phyloP scores from a whole-genome alignment of 371 early-diverging fungal genomes.

The Catenaria anguillulae region DNA sequence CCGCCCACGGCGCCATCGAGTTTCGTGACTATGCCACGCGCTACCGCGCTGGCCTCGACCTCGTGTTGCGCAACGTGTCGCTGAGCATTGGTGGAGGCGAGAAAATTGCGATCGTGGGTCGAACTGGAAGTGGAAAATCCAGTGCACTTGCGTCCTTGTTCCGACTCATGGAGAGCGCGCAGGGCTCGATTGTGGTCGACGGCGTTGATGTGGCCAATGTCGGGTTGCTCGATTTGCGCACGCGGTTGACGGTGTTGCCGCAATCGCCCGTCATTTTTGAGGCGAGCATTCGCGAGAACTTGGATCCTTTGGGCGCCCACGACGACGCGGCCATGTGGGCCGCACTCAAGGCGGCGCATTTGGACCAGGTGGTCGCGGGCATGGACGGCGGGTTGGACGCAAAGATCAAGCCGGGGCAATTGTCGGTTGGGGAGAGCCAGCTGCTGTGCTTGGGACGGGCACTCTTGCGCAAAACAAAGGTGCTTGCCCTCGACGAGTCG shows the following conservation, averaged over 20 bases:
- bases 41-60: slow-evolving; percentile 53
- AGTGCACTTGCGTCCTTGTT: slow-evolving; percentile 61
- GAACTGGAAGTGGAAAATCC: slow-evolving; percentile 48
- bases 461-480: slow-evolving; percentile 41
- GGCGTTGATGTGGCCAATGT: slow-evolving; percentile 64
- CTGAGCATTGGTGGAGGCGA: slow-evolving; percentile 37
- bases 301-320: slow-evolving; percentile 63
- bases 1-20: neutral
- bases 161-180: slow-evolving; percentile 72
- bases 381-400: slow-evolving; percentile 46
- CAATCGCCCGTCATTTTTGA: slow-evolving; percentile 89
- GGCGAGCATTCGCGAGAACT: slow-evolving; percentile 45
- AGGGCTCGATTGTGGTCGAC: slow-evolving; percentile 55
- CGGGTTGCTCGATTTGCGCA: slow-evolving; percentile 35
- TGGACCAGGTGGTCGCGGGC: slow-evolving; percentile 42
- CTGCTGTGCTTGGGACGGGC: slow-evolving; percentile 76
- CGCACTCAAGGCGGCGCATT: slow-evolving; percentile 53
- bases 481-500: slow-evolving; percentile 14
- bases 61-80: slow-evolving; percentile 26
- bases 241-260: slow-evolving; percentile 63
- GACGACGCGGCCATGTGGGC: slow-evolving; percentile 69
- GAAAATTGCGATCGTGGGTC: slow-evolving; percentile 47
- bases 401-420: slow-evolving; percentile 16
- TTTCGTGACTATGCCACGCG: slow-evolving; percentile 21
- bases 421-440: slow-evolving; percentile 75